Base-by-base conservation (phyloP, 495 filamentous ascomycete species). In the Letharia lupina region DNA sequence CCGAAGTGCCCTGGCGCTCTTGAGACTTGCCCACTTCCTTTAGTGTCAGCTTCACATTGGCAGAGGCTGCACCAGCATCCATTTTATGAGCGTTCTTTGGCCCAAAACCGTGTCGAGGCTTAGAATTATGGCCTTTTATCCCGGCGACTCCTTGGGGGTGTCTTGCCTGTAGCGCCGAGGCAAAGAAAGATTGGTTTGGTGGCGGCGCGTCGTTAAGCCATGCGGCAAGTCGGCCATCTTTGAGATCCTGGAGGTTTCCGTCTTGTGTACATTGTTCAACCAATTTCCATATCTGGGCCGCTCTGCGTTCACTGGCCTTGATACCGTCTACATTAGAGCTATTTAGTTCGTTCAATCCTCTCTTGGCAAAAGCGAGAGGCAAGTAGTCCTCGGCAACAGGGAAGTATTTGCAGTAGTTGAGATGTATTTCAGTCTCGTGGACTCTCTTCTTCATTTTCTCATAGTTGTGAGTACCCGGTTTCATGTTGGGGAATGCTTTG, bases 271-370 rank as follows among this genome's bases (percentile, higher is more conserved):
- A 66, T 47, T 45, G 40, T 39, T 62, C 42, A 37, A 63, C 48
- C 6, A 63, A 45, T 39, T 40, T 44, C 65, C 65, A 67, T 33
- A 67, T 33, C 33, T 67, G 65, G 31, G 65, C 41, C 62, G 65
- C 44, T 63, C 41, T 60, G 3, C 57, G 33, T 20, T 60, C 39
- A n/a, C 3, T 12, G n/a, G 33, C 31, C n/a, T 13, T 20, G 16
- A 3, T 37, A 7, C 33, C 31, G 33, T 60, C 13, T 8, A 10
- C 5, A 1, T 41, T 20, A 20, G 39, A 20, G 10, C 57, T 23
- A 20, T 39, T 60, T 3, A 37, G 7, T 13, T 60, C 57, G 8
- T 60, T 60, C 3, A 60, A 3, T 39, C 57, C 57, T 15, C 40
- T 23, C 13, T 41, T 60, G 2, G 39, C 57, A 39, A 37, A 13